Percentiles rank a stretch among this genome's conserved stretches.
phyloP scores from a whole-genome alignment of 169 alveolate genomes.

The Pseudocohnilembus persalinus region DNA sequence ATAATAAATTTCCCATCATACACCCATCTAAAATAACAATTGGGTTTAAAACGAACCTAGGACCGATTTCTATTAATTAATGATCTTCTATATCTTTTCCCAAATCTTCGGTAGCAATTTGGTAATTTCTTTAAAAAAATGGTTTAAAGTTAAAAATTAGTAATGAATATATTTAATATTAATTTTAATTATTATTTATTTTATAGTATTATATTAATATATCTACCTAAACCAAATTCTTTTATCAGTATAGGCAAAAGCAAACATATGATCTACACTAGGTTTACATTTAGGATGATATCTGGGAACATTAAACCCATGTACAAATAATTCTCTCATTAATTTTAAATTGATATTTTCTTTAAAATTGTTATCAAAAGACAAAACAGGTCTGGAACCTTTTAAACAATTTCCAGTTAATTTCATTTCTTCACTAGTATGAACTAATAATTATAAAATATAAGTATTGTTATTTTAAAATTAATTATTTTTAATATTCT shows the following conservation, averaged over 20 bases:
- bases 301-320: constrained; percentile 93
- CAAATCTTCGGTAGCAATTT: constrained; percentile 26
- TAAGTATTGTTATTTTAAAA: no score
- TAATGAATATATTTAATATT: constrained; percentile 9
- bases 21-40: constrained; percentile 87
- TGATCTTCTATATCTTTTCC: constrained; percentile 47
- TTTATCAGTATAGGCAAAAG: constrained; percentile 87
- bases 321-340: constrained; percentile 67
- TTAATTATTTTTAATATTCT: no score
- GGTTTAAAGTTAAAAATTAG: constrained; percentile 37
- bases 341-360: constrained; percentile 54
- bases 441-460: constrained; percentile 80
- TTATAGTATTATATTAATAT: constrained; percentile 71
- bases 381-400: constrained; percentile 93
- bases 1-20: constrained; percentile 83
- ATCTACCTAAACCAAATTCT: constrained; percentile 93
- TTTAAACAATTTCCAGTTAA: constrained; percentile 94
- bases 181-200: constrained; percentile 27
- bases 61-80: constrained; percentile 85
- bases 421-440: constrained; percentile 92
- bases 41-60: constrained; percentile 93
- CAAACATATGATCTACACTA: constrained; percentile 93
- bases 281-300: constrained; percentile 97
- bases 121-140: constrained; percentile 27
- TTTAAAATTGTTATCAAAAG: constrained; percentile 86